phyloP scores from a whole-genome alignment of 768 basidiomycete genomes.

The Rhodotorula kratochvilovae region DNA sequence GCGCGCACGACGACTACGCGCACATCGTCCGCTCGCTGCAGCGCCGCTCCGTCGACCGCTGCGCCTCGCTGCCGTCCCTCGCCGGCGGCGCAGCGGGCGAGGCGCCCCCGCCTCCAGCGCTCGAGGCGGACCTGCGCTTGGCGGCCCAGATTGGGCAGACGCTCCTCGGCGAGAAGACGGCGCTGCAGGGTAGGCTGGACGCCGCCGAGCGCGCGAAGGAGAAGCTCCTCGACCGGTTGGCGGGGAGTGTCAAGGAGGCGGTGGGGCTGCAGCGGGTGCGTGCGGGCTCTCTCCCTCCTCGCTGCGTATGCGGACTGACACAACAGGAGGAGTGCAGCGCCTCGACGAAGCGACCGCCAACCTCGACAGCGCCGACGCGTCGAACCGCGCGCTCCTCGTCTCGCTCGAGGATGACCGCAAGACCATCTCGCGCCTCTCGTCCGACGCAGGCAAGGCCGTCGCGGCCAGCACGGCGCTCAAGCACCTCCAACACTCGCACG shows the following conservation, averaged over 20 bases:
- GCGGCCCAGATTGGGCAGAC: slow-evolving; percentile 56
- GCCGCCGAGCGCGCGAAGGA: slow-evolving; percentile 39
- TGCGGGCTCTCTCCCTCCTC: neutral
- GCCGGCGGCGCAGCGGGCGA: neutral
- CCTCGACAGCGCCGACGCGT: slow-evolving; percentile 72
- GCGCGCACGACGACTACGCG: slow-evolving; percentile 4
- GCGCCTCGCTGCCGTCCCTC: neutral
- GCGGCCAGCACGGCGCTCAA: slow-evolving; percentile 67
- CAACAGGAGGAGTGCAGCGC: slow-evolving; percentile 53
- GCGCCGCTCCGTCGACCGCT: slow-evolving; percentile 6
- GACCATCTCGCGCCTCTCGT: slow-evolving; percentile 63
- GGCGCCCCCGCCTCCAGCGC: neutral
- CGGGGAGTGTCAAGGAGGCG: slow-evolving; percentile 57
- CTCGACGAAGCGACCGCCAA: slow-evolving; percentile 73
- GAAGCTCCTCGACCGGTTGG: slow-evolving; percentile 48
- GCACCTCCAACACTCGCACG: slow-evolving; percentile 65
- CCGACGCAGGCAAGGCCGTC: slow-evolving; percentile 64
- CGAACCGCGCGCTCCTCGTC: slow-evolving; percentile 66
- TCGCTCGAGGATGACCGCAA: slow-evolving; percentile 71
- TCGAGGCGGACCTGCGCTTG: slow-evolving; percentile 34
- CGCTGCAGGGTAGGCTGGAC: slow-evolving; percentile 66
- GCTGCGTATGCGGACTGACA: neutral
- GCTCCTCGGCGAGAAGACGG: slow-evolving; percentile 64
- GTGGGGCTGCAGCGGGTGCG: slow-evolving; percentile 59
- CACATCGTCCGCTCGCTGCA: slow-evolving; percentile 22